phyloP scores from a whole-genome alignment of 1,284 basidiomycete genomes.

The Pholiota adiposa region DNA sequence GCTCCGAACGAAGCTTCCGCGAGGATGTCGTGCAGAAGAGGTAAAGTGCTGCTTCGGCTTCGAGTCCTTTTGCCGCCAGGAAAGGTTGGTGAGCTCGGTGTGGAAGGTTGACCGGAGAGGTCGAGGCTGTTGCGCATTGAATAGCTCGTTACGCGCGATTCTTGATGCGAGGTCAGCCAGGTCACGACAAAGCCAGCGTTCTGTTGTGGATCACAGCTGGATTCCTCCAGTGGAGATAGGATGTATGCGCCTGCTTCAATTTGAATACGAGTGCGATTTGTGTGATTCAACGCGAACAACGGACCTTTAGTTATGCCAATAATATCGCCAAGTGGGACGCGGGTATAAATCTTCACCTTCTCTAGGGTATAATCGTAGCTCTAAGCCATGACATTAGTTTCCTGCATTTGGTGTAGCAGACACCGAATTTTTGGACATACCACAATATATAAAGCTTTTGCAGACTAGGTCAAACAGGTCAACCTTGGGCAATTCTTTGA shows the following conservation, averaged over 20 bases:
- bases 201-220: constrained; percentile 82
- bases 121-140: constrained; percentile 75
- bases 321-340: constrained; percentile 86
- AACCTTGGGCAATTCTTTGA: not conserved
- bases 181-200: constrained; percentile 85
- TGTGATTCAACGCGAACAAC: constrained; percentile 12
- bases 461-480: constrained; percentile 35
- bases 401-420: too few species aligned
- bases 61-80: constrained; percentile 13
- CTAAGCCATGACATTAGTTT: constrained; percentile 39
- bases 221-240: constrained; percentile 87
- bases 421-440: too few species aligned
- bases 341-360: constrained; percentile 89
- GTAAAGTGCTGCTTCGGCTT: constrained; percentile 28
- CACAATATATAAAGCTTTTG: constrained; percentile 51
- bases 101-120: constrained; percentile 24
- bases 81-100: constrained; percentile 16
- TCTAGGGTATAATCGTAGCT: constrained; percentile 91
- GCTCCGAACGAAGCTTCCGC: constrained; percentile 18
- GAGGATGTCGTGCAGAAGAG: constrained; percentile 27
- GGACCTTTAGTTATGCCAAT: constrained; percentile 85
- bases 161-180: constrained; percentile 71
- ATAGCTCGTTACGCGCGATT: constrained; percentile 81
- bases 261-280: not conserved
- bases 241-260: constrained; percentile 78